phyloP scores from a whole-genome alignment of 208 protist genomes.

The Vickermania ingenoplastis region DNA sequence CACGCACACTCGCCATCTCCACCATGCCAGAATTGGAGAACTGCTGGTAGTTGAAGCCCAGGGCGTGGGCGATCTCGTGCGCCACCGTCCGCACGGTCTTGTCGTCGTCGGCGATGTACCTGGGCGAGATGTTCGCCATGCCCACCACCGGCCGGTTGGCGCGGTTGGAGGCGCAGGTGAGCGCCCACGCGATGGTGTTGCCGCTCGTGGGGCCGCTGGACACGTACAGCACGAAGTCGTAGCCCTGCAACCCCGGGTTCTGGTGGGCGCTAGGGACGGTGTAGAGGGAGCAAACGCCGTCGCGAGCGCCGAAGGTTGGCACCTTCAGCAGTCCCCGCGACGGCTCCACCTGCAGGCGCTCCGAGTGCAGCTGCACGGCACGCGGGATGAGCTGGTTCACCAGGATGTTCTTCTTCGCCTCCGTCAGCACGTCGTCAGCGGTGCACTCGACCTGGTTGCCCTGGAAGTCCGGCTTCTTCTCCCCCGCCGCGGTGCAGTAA shows the following conservation, averaged over 20 bases:
- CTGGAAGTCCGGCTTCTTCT: conserved; percentile 7
- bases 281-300: conserved; percentile 19
- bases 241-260: conserved; percentile 21
- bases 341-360: conserved; percentile 34
- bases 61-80: conserved; percentile 83
- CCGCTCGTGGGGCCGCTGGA: conserved; percentile 16
- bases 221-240: conserved; percentile 72
- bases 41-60: conserved; percentile 41
- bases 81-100: conserved; percentile 16
- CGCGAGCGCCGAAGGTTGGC: not conserved
- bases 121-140: conserved; percentile 40
- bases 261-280: conserved; percentile 32
- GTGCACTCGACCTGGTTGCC: conserved; percentile 14
- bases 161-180: conserved; percentile 16
- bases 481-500: conserved; percentile 27
- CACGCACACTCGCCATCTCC: conserved; percentile 13
- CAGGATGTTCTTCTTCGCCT: conserved; percentile 16
- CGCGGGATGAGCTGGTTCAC: conserved; percentile 17
- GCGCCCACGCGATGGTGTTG: conserved; percentile 30
- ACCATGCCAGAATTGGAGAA: conserved; percentile 11
- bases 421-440: conserved; percentile 20
- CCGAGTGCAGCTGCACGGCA: conserved; percentile 38
- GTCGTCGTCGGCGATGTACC: conserved; percentile 11
- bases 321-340: conserved; percentile 9
- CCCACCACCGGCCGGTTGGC: conserved; percentile 22